phyloP scores from a whole-genome alignment of 2,329 filamentous ascomycete species.

The Fusarium illudens region DNA sequence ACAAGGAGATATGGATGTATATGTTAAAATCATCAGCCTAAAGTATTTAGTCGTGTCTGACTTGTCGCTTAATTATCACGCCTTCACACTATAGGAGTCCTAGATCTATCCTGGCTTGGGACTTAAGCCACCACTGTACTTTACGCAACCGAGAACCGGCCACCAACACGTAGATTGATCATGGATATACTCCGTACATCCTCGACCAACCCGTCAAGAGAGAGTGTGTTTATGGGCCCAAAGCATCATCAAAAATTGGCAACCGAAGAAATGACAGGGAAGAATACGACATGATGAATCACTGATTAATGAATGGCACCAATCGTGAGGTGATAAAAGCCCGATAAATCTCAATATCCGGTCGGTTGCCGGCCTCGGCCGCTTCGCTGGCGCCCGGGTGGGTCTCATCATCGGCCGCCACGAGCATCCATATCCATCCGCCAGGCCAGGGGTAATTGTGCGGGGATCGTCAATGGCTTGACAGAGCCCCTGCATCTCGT shows the following conservation, averaged over 20 bases:
- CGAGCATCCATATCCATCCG: not conserved
- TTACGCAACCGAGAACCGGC: not conserved
- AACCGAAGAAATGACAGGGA: not conserved
- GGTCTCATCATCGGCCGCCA: not conserved
- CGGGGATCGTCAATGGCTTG: conserved; percentile 8
- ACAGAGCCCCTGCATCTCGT: not conserved
- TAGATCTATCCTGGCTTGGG: not conserved
- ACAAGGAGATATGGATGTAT: too few species aligned
- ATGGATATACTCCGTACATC: not conserved
- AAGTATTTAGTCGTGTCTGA: too few species aligned
- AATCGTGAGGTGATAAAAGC: not conserved
- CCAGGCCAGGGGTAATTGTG: conserved; percentile 26
- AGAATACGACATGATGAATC: not conserved
- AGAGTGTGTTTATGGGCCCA: not conserved
- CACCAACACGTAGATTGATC: not conserved
- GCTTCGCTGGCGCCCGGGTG: conserved; percentile 13
- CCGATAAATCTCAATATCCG: not conserved
- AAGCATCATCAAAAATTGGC: not conserved
- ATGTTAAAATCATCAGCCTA: too few species aligned
- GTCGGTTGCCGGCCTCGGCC: conserved; percentile 1
- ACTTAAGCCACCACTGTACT: not conserved
- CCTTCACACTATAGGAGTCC: not conserved
- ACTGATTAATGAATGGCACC: not conserved
- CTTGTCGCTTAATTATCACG: not conserved
- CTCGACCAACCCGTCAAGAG: not conserved